Base-by-base conservation (phyloP, 2,329 filamentous ascomycete species). In the Colletotrichum shisoi region DNA sequence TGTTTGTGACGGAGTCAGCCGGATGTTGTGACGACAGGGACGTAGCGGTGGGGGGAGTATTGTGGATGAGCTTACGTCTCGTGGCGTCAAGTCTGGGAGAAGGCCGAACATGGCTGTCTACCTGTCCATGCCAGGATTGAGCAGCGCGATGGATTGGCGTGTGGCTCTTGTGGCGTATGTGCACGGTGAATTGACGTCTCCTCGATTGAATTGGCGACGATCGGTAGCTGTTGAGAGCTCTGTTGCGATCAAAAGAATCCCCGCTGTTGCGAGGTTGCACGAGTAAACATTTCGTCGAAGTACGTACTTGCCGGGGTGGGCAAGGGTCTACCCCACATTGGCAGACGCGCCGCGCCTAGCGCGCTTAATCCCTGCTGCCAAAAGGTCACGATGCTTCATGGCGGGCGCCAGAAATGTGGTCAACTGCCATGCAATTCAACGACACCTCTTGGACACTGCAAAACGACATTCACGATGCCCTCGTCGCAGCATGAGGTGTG, bases 31-130 rank as follows among this genome's bases (percentile, higher is more conserved):
- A 24, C 9, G 45, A 24, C 51, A 15, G 37, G 44, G 19, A 46
- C 34, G 37, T 37, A 46, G 49, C 24, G 17, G n/a, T 19, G 21
- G 31, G 27, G n/a, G 31, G 37, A 31, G 58, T 34, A 34, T 34
- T 8, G 39, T 4, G 24, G 60, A 57, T 62, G 39, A 57, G 76
- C 85, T 76, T 83, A 92, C 90, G 74, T 92, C 89, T 79, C 88
- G 87, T 57, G 90, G 90, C 19, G 87, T 85, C 67, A 92, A 84
- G 69, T 88, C 86, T 53, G 89, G 89, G 17, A 92, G 83, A 56
- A 88, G 82, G 52, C 84, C 85, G 71, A 90, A 84, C 84, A 89
- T 89, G 54, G 70, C 77, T 21, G 70, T 34, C 31, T 34, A 34
- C 42, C 11, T 12, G 31, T 15, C 5, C 21, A 21, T 40, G 19